Percentiles rank a stretch among this genome's conserved stretches.
Conservation (phyloP, 345 rosid species). For the Salix caprea region DNA sequence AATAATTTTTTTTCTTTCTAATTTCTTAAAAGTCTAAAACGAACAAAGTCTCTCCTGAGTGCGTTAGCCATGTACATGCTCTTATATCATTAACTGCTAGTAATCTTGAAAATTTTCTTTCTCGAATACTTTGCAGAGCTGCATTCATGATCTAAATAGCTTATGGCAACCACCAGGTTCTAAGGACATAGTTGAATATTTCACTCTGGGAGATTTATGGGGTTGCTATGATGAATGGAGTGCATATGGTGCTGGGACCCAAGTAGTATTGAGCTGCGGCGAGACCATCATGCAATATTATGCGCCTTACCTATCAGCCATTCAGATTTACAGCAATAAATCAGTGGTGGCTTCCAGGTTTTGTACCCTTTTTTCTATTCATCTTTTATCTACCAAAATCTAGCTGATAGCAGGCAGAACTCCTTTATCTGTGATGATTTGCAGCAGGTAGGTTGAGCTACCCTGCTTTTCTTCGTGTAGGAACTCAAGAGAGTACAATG, state of each 20-base stretch:
- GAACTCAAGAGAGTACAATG: conserved; percentile 31
- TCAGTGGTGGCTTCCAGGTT: conserved; percentile 45
- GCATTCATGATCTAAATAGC: conserved; percentile 39
- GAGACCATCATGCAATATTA: conserved; percentile 52
- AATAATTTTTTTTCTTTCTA: too few species aligned
- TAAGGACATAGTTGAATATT: conserved; percentile 46
- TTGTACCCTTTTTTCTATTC: not conserved
- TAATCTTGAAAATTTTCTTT: not conserved
- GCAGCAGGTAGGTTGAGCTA: not conserved
- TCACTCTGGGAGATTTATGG: conserved; percentile 65
- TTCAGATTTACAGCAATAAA: conserved; percentile 57
- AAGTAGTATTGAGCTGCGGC: conserved; percentile 26
- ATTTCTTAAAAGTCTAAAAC: too few species aligned
- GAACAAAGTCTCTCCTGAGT: too few species aligned
- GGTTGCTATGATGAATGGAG: conserved; percentile 62
- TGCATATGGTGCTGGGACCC: conserved; percentile 62
- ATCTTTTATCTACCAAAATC: not conserved
- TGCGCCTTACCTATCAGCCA: conserved; percentile 71
- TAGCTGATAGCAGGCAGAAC: not conserved
- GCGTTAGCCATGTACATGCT: not conserved
- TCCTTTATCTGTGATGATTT: not conserved
- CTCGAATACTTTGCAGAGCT: conserved; percentile 33
- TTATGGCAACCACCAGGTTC: conserved; percentile 43
- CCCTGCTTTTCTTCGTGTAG: conserved; percentile 12
- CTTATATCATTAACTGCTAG: not conserved